phyloP scores from a whole-genome alignment of 805 yeast genomes.

The Starmerella vaccinii region DNA sequence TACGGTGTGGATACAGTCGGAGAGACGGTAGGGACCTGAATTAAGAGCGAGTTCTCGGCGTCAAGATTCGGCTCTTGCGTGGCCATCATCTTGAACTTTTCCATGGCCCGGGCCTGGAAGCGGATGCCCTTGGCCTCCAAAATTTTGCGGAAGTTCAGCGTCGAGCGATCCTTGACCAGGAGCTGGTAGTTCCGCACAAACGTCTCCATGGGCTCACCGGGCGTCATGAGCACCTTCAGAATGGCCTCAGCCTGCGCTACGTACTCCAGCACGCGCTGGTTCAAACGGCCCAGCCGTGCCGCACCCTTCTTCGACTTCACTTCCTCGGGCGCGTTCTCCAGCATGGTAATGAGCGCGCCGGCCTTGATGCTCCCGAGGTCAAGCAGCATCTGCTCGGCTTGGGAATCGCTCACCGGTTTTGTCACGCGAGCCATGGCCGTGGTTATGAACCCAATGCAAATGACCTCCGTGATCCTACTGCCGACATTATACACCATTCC shows the following conservation, averaged over 20 bases:
- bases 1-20: slow-evolving; percentile 1
- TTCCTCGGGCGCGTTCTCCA: slow-evolving; percentile 27
- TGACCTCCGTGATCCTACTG: slow-evolving; percentile 62
- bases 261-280: slow-evolving; percentile 12
- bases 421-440: slow-evolving; percentile 42
- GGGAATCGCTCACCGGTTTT: slow-evolving; percentile 57
- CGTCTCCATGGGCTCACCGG: slow-evolving; percentile 52
- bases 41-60: slow-evolving; percentile 19
- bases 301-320: slow-evolving; percentile 32
- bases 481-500: slow-evolving; percentile 35
- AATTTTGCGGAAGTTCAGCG: slow-evolving; percentile 53
- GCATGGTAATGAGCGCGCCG: slow-evolving; percentile 33
- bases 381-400: slow-evolving; percentile 69
- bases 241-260: slow-evolving; percentile 44
- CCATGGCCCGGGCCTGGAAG: slow-evolving; percentile 19
- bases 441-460: slow-evolving; percentile 46
- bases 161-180: slow-evolving; percentile 54
- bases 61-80: slow-evolving; percentile 18
- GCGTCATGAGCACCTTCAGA: slow-evolving; percentile 58
- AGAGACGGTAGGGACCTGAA: slow-evolving; percentile 16
- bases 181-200: slow-evolving; percentile 57
- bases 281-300: slow-evolving; percentile 23
- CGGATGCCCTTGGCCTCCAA: slow-evolving; percentile 51
- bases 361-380: slow-evolving; percentile 60
- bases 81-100: slow-evolving; percentile 21